Base-by-base conservation (phyloP, 2,329 filamentous ascomycete species). In the Trichocomaceae sp. region DNA sequence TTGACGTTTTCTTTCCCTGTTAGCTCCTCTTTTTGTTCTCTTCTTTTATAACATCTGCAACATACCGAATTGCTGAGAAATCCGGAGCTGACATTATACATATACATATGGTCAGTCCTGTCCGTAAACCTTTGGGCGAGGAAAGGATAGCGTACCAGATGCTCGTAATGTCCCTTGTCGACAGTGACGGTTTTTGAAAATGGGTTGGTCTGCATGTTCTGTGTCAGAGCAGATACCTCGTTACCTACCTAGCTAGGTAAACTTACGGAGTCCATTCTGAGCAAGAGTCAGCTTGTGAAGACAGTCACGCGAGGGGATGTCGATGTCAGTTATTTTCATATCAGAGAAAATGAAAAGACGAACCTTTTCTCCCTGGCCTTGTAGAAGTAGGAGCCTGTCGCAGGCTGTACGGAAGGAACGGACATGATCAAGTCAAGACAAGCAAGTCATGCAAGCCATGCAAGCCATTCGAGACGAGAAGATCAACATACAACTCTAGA, bases 91-190 rank as follows among this genome's bases (percentile, higher is more conserved):
- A 4, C 31, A 35, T n/a, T 35, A 13, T 10, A 29, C 7, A 35
- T 15, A 57, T n/a, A 26, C n/a, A n/a, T n/a, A n/a, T n/a, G n/a
- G n/a, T n/a, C n/a, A 51, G 46, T 39, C 15, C 26, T 23, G 12
- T 8, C 50, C 13, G 23, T 7, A 26, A 29, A n/a, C n/a, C n/a
- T n/a, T n/a, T n/a, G n/a, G n/a, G n/a, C n/a, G n/a, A n/a, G n/a
- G n/a, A 29, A 29, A 29, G 26, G 31, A 9, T 31, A 53, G 62
- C 77, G 68, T 61, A 83, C 75, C 57, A 90, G 74, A 48, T 68
- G 69, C 49, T 84, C 78, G 69, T 89, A 82, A 64, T 90, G 83
- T 49, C 71, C 67, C 63, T 77, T 82, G 37, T 79, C 72, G 53
- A 89, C 79, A 55, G 75, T 79, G 47, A 87, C 74, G 58, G 72